These are phyloP conservation scores for Garcia nutans DNA, from an alignment of 345 rosid species.

Conservation along the genomic window DNA sequence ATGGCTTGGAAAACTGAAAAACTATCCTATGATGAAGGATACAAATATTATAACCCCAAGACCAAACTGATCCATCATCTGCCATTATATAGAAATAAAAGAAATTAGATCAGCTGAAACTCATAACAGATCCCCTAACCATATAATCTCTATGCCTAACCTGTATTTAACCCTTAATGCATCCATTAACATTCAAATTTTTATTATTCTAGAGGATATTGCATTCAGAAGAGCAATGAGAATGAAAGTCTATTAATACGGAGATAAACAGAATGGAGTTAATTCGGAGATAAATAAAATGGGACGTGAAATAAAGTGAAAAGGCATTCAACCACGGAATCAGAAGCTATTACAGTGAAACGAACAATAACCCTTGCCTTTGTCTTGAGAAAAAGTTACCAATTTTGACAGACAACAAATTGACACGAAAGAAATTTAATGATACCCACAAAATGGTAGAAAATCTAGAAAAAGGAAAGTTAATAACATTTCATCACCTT, in stretches of 20 bases:
- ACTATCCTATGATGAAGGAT: slow-evolving; percentile 45
- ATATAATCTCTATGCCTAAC: too few relatives aligned
- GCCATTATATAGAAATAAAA: slow-evolving; percentile 30
- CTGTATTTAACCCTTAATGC: too few relatives aligned
- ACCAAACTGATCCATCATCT: slow-evolving; percentile 95
- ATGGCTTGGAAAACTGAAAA: neutral
- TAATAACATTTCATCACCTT: too few relatives aligned
- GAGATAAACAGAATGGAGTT: neutral
- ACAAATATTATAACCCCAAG: slow-evolving; percentile 92
- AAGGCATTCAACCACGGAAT: neutral
- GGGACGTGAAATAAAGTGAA: neutral
- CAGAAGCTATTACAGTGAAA: neutral
- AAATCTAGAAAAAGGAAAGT: neutral
- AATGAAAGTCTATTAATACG: neutral
- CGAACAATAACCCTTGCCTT: neutral
- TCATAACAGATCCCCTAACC: neutral
- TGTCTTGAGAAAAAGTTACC: neutral
- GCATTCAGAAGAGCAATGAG: neutral
- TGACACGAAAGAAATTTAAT: neutral
- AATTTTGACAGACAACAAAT: too few relatives aligned
- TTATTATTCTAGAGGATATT: neutral
- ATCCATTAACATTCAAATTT: neutral
- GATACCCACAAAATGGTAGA: neutral
- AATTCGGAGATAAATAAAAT: neutral
- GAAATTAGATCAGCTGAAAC: neutral